Percentiles rank a stretch among this genome's conserved stretches.
phyloP scores from a whole-genome alignment of 23 red algal genomes.

The Agarophyton chilense region DNA sequence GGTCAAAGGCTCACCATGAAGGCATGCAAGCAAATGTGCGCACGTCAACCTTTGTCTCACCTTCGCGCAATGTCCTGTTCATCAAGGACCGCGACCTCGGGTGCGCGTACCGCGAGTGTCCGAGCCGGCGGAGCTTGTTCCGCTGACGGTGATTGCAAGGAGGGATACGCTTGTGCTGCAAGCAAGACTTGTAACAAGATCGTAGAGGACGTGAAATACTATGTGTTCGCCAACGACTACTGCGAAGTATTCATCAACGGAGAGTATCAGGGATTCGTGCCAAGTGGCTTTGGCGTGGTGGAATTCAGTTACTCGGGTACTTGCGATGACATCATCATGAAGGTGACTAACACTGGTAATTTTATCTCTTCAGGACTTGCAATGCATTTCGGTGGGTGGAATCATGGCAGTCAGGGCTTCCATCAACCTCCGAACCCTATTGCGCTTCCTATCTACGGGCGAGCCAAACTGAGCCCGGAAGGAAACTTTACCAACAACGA shows the following conservation, averaged over 20 bases:
- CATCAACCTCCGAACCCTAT: conserved; percentile 5
- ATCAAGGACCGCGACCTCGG: neutral
- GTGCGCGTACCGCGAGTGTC: neutral
- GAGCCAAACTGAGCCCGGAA: conserved; percentile 33
- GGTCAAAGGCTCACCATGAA: neutral
- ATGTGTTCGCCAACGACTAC: conserved; percentile 3
- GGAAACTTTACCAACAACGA: conserved; percentile 20
- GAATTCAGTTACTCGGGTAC: neutral
- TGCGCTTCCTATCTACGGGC: conserved; percentile 13
- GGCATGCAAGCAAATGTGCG: conserved; percentile 16
- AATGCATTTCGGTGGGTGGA: conserved; percentile 11
- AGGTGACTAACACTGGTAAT: neutral
- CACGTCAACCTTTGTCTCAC: neutral
- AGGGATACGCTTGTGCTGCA: conserved; percentile 7
- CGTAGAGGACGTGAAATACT: neutral
- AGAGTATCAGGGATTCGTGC: conserved; percentile 12
- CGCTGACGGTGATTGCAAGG: neutral
- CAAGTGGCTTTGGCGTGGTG: neutral
- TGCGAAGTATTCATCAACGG: conserved; percentile 26
- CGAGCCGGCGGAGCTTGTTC: neutral
- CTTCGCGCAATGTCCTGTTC: conserved; percentile 1
- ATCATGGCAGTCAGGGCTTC: conserved; percentile 5
- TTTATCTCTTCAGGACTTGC: conserved; percentile 3
- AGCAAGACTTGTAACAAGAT: conserved; percentile 28
- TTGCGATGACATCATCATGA: conserved; percentile 30